Base-by-base conservation (phyloP, 1,139 yeast species). In the Maudiozyma humilis region DNA sequence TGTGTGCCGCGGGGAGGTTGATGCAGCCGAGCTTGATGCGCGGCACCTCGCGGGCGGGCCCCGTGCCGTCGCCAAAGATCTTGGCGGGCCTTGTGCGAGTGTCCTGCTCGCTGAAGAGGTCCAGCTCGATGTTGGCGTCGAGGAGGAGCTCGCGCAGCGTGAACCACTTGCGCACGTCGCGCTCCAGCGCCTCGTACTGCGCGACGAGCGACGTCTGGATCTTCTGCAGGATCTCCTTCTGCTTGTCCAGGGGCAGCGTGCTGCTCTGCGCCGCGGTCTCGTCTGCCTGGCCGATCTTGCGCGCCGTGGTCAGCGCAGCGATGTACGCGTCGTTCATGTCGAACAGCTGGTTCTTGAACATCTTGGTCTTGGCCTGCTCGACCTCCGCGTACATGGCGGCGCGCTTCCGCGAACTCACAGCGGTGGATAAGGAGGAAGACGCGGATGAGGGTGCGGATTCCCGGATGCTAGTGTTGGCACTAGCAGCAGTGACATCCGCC, bases 91-190 rank as follows among this genome's bases (percentile, higher is more conserved):
- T n/a, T n/a, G n/a, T n/a, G n/a, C n/a, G 17, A n/a, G n/a, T 17
- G 16, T 45, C 49, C 20, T 45, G 44, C 35, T 48, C 46, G 41
- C 62, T 57, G 46, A 50, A 59, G 17, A 60, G 47, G 48, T 62
- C 65, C 35, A 60, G 48, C 42, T 60, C 62, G 7, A 56, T 50
- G 42, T 59, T 60, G 6, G 65, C 64, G 39, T 60, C 64, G 10
- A 62, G 48, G 39, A 62, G 14, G 17, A 59, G 36, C 43, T 62
- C 65, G 44, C 60, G 60, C 23, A 57, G 44, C 13, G 55, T 39
- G 37, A 58, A 60, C 65, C 65, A 60, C 43, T 55, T 59, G 40
- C 56, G 56, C 42, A 60, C 62, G 32, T 50, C 49, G 31, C 49
- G 48, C 4, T 52, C 44, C 13, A 50, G 43, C 3, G 32, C 23